Evolutionary conservation across 2,329 filamentous ascomycete species (phyloP).

Genomic region (Akanthomyces uredinophilus): DNA sequence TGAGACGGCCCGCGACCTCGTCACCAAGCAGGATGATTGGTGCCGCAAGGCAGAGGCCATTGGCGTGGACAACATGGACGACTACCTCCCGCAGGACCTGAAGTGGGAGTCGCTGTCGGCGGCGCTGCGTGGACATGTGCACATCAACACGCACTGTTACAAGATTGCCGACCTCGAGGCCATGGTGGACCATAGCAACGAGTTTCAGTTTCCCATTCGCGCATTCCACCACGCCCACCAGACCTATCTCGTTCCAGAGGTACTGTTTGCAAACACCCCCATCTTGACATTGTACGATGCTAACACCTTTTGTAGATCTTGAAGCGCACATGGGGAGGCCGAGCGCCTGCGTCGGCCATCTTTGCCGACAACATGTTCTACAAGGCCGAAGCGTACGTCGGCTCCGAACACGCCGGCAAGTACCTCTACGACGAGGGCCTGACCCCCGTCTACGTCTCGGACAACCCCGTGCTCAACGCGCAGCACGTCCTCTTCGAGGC

Average conservation of each 20-base stretch:
- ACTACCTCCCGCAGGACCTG: slow-evolving; percentile 58
- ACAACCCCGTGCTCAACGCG: slow-evolving; percentile 65
- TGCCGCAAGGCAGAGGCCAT: slow-evolving; percentile 49
- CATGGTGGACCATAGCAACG: slow-evolving; percentile 65
- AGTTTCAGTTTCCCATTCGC: slow-evolving; percentile 54
- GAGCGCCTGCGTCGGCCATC: slow-evolving; percentile 52
- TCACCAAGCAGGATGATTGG: slow-evolving; percentile 63
- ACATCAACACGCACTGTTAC: slow-evolving; percentile 69
- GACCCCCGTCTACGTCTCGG: slow-evolving; percentile 63
- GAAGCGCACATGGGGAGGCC: slow-evolving; percentile 50
- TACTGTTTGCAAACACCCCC: slow-evolving; percentile 20
- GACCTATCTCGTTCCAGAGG: slow-evolving; percentile 42
- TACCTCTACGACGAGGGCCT: slow-evolving; percentile 60
- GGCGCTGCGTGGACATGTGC: slow-evolving; percentile 60
- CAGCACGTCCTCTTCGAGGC: slow-evolving; percentile 65
- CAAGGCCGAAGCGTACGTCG: slow-evolving; percentile 62
- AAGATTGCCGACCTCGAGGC: slow-evolving; percentile 64
- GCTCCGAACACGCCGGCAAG: slow-evolving; percentile 62
- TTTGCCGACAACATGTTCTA: slow-evolving; percentile 72
- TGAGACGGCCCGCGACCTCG: slow-evolving; percentile 53
- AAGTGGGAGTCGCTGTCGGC: slow-evolving; percentile 59
- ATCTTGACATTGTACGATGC: not conserved
- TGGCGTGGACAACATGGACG: slow-evolving; percentile 46
- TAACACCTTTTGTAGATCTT: slow-evolving; percentile 36
- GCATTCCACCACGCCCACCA: slow-evolving; percentile 17